These are phyloP conservation scores for Podaxis sp. DNA, from an alignment of 768 basidiomycete species.

Conservation along the genomic window DNA sequence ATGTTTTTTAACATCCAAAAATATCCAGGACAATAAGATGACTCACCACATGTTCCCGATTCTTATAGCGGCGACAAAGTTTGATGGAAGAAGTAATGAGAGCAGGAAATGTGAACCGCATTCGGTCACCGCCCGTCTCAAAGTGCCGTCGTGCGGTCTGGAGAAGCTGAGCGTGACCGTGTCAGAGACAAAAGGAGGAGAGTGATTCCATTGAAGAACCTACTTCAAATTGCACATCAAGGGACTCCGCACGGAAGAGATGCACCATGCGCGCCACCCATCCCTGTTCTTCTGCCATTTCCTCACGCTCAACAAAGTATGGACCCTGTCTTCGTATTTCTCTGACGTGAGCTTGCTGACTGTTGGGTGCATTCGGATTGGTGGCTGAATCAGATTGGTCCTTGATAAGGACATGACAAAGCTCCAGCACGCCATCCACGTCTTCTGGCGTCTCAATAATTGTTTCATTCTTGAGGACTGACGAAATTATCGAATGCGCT, in stretches of 20 bases:
- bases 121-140: constrained; percentile 89
- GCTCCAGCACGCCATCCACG: constrained; percentile 88
- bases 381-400: constrained; percentile 66
- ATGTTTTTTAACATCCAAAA: neutral
- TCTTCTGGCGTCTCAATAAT: constrained; percentile 92
- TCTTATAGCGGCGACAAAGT: constrained; percentile 89
- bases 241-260: constrained; percentile 83
- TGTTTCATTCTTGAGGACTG: constrained; percentile 95
- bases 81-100: constrained; percentile 93
- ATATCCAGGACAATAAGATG: neutral
- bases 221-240: constrained; percentile 90
- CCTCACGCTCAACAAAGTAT: constrained; percentile 73
- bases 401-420: constrained; percentile 90
- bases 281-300: constrained; percentile 97
- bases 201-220: constrained; percentile 22
- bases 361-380: constrained; percentile 27
- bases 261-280: constrained; percentile 99
- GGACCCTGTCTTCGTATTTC: constrained; percentile 58
- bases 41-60: constrained; percentile 67
- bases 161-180: constrained; percentile 55
- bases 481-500: constrained; percentile 92
- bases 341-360: constrained; percentile 34
- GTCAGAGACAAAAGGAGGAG: neutral
- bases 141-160: constrained; percentile 92
- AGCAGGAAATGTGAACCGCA: constrained; percentile 96